Conservation (phyloP, 1,284 basidiomycete species). For the Rhodofomes roseus region DNA sequence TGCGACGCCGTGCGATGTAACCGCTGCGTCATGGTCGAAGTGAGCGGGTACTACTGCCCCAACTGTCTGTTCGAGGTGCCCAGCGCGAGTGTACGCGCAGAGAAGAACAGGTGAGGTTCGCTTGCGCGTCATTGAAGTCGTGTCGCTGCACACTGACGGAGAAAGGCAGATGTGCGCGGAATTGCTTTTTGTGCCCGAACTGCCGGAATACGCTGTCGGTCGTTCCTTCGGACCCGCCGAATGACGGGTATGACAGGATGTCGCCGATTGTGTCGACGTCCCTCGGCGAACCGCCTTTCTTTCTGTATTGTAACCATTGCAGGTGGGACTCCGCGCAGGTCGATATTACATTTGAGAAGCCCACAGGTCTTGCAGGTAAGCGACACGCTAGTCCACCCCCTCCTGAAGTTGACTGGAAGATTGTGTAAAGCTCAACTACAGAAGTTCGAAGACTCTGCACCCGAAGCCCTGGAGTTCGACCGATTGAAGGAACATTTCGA, state of each 20-base stretch:
- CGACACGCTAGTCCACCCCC: neutral
- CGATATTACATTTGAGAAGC: slow-evolving; percentile 92
- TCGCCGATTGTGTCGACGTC: slow-evolving; percentile 45
- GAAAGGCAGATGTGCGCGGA: slow-evolving; percentile 82
- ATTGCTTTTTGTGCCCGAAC: slow-evolving; percentile 95
- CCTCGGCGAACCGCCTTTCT: slow-evolving; percentile 83
- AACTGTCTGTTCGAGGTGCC: slow-evolving; percentile 99
- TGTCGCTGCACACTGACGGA: neutral
- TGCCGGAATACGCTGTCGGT: slow-evolving; percentile 88
- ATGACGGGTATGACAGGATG: slow-evolving; percentile 50
- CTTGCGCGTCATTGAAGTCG: slow-evolving; percentile 3
- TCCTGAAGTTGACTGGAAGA: slow-evolving; percentile 5
- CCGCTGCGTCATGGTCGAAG: slow-evolving; percentile 87
- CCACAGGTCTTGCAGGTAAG: slow-evolving; percentile 87
- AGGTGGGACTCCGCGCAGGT: slow-evolving; percentile 93
- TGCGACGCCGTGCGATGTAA: slow-evolving; percentile 95
- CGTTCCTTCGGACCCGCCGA: slow-evolving; percentile 82
- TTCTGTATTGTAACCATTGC: slow-evolving; percentile 89
- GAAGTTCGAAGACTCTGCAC: slow-evolving; percentile 80
- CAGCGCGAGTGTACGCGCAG: slow-evolving; percentile 90
- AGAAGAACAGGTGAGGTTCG: slow-evolving; percentile 80
- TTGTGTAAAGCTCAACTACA: slow-evolving; percentile 78
- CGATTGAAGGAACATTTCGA: slow-evolving; percentile 93
- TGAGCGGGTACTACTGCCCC: slow-evolving; percentile 96
- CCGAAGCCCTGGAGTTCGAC: slow-evolving; percentile 87